Percentiles rank a stretch among this genome's conserved stretches.
Evolutionary conservation across 2,329 filamentous ascomycete species (phyloP).

Genomic region (Pseudonectria buxi): DNA sequence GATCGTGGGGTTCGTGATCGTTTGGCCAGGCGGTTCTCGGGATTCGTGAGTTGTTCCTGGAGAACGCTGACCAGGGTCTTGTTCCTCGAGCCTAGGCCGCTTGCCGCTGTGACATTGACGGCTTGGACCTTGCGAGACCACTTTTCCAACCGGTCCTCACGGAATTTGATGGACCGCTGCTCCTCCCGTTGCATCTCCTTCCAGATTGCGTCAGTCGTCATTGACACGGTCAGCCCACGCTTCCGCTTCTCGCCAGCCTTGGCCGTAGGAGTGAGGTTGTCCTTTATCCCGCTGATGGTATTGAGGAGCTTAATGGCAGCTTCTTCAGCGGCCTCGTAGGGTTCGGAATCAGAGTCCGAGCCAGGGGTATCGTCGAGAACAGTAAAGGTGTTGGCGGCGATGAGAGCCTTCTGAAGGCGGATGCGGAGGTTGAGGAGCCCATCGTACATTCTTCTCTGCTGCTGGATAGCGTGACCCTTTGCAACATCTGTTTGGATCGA

Average conservation of each 20-base stretch:
- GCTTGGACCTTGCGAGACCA: conserved; percentile 68
- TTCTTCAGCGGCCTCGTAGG: conserved; percentile 70
- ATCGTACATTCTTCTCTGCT: conserved; percentile 81
- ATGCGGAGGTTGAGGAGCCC: conserved; percentile 84
- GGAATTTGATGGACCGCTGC: conserved; percentile 47
- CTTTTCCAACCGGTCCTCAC: conserved; percentile 72
- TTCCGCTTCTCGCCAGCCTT: conserved; percentile 57
- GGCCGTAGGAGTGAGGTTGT: conserved; percentile 47
- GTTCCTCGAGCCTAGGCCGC: conserved; percentile 23
- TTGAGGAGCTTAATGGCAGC: conserved; percentile 82
- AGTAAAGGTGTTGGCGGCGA: conserved; percentile 70
- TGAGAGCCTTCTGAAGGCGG: conserved; percentile 83
- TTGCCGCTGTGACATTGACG: conserved; percentile 36
- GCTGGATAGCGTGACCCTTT: conserved; percentile 80
- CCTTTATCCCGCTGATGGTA: conserved; percentile 65
- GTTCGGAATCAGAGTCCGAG: conserved; percentile 37
- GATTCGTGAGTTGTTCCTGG: conserved; percentile 58
- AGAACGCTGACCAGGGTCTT: conserved; percentile 57
- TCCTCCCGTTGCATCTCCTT: conserved; percentile 63
- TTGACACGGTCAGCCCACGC: conserved; percentile 44
- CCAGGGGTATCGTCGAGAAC: conserved; percentile 31
- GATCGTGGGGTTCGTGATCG: conserved; percentile 66
- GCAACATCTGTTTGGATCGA: conserved; percentile 53
- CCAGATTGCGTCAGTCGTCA: conserved; percentile 64
- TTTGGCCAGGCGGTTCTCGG: conserved; percentile 58